Evolutionary conservation across 139 green algal species (phyloP).

Genomic region (Penium margaritaceum): DNA sequence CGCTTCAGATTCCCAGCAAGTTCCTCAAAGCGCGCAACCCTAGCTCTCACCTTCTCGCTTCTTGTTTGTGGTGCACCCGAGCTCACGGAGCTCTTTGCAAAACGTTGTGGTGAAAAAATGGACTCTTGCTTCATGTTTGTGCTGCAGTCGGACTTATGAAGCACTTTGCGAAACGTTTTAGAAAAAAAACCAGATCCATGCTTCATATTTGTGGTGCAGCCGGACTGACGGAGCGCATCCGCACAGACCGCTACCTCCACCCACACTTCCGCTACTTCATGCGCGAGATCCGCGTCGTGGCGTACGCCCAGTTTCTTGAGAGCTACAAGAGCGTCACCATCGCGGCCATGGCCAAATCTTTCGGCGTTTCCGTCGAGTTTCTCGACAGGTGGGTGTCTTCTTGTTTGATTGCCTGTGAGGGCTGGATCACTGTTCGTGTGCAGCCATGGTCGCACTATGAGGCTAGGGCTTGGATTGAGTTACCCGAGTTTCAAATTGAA

Average conservation of each 20-base stretch:
- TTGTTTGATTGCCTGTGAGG: background rate
- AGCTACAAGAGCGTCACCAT: slow-evolving; percentile 94
- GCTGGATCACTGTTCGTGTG: background rate
- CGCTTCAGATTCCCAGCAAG: too few relatives aligned
- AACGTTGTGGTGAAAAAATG: slow-evolving; percentile 84
- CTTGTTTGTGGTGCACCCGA: background rate
- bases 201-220: slow-evolving; percentile 11
- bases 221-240: slow-evolving; percentile 40
- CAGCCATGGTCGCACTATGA: background rate
- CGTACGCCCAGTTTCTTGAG: slow-evolving; percentile 91
- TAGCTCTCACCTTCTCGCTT: background rate
- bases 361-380: slow-evolving; percentile 67
- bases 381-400: slow-evolving; percentile 34
- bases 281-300: slow-evolving; percentile 75
- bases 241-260: slow-evolving; percentile 59
- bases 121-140: background rate
- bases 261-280: slow-evolving; percentile 88
- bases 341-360: slow-evolving; percentile 75
- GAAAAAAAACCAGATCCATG: too few relatives aligned
- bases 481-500: background rate
- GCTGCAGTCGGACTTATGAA: background rate
- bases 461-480: background rate
- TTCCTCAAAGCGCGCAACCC: too few relatives aligned
- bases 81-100: slow-evolving; percentile 51
- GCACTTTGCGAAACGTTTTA: too few relatives aligned